Evolutionary conservation across 139 green algal genomes (phyloP), one percentile per base, ranked within the genome.

Genomic region (Pedinophyceae sp.): DNA sequence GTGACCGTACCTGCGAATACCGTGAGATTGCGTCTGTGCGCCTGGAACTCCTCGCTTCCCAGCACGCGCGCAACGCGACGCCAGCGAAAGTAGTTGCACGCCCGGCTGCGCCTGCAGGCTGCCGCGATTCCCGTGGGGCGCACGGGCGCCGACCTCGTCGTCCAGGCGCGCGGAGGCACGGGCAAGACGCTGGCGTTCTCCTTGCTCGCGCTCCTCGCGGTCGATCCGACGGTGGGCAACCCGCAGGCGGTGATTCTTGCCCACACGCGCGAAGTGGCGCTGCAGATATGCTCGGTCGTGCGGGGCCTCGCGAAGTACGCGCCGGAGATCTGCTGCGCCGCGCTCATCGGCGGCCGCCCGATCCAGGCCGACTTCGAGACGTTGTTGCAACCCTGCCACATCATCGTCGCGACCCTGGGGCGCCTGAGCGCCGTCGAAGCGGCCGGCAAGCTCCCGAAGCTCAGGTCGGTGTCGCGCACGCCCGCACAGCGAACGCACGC

Each of bases 141-240:
- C n/a, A 17, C 81, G 10, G 81, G 83, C 43, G 50, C 71, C 3
- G 83, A 93, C 63, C 57, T 93, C 2, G 74, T 93, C 28, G 72
- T 91, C 18, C 82, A 91, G 53, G 84, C 82, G 26, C 89, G 88
- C 64, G 81, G 76, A 4, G 84, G 84, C 46, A 93, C 84, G 0
- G 84, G 84, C 16, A 93, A 93, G 54, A 93, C 84, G 2, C 57
- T 82, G 3, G 75, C 82, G 30, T 91, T 91, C 64, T 71, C 65
- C 16, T 43, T 71, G 38, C 58, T 74, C 22, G 58, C 54, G 48
- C 50, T 87, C 39, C 69, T 84, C 58, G 49, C 65, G 1, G 27
- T 87, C 0, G 59, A 80, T 27, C 24, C 52, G 7, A 59, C 64
- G 6, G n/a, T 60, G 1, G 39, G 29, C 13, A 45, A 26, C n/a